Evolutionary conservation across 2,329 filamentous ascomycete species (phyloP).

Genomic region (Alternaria sp.): DNA sequence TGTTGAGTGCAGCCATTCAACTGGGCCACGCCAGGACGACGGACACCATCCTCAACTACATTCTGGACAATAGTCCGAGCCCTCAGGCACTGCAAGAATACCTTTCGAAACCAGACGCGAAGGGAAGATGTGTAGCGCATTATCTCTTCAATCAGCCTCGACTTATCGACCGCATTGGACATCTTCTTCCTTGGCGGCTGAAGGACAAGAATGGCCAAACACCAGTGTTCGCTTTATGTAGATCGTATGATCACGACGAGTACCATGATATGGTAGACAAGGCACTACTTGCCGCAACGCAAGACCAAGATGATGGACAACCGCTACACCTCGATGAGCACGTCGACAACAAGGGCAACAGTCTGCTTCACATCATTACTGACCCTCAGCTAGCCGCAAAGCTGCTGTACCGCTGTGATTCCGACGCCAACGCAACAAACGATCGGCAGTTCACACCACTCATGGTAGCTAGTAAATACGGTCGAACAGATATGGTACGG

Average conservation of each 20-base stretch:
- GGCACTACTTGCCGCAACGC: conserved; percentile 75
- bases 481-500: conserved; percentile 89
- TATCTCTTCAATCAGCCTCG: conserved; percentile 92
- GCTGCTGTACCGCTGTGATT: conserved; percentile 83
- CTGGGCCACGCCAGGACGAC: conserved; percentile 77
- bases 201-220: conserved; percentile 97
- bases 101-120: conserved; percentile 75
- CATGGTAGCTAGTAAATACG: conserved; percentile 99
- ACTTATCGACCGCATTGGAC: conserved; percentile 78
- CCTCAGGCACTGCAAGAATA: conserved; percentile 69
- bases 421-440: conserved; percentile 95
- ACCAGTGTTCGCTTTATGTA: conserved; percentile 92
- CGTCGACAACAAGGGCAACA: conserved; percentile 91
- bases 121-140: conserved; percentile 90
- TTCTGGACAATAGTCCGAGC: conserved; percentile 63
- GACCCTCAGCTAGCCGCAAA: conserved; percentile 77
- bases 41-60: conserved; percentile 73
- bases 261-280: conserved; percentile 88
- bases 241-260: conserved; percentile 90
- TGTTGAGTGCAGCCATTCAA: conserved; percentile 90
- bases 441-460: conserved; percentile 93
- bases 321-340: conserved; percentile 92
- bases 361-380: conserved; percentile 92
- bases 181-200: conserved; percentile 83
- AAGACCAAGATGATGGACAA: conserved; percentile 75